These are phyloP conservation scores for Suillus subluteus DNA, from an alignment of 768 basidiomycete species.

Conservation along the genomic window DNA sequence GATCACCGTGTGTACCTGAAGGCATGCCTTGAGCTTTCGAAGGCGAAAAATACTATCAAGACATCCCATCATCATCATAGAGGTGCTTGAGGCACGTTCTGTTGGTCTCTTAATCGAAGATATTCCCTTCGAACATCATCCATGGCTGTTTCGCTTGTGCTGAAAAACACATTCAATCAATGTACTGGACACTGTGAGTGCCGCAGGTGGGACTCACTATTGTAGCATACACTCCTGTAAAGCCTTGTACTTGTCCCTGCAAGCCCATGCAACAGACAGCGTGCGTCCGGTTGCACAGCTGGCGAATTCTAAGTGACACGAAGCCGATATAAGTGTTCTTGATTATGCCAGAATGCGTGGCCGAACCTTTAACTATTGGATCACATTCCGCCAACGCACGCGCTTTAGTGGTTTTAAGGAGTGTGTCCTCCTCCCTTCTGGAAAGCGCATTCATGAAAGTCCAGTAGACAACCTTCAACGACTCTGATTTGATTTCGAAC, in stretches of 20 bases:
- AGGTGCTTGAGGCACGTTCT: constrained; percentile 15
- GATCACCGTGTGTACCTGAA: not conserved
- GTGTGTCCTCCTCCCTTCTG: constrained; percentile 84
- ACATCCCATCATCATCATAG: not conserved
- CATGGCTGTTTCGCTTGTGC: constrained; percentile 78
- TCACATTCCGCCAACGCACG: constrained; percentile 82
- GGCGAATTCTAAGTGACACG: constrained; percentile 67
- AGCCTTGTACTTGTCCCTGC: constrained; percentile 64
- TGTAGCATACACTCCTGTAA: constrained; percentile 81
- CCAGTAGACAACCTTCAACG: not conserved
- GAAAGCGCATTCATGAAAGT: constrained; percentile 78
- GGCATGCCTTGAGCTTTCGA: not conserved
- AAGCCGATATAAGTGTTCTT: not conserved
- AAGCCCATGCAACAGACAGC: constrained; percentile 85
- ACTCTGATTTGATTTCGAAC: not conserved
- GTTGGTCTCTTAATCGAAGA: constrained; percentile 60
- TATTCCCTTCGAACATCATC: constrained; percentile 73
- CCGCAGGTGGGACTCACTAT: constrained; percentile 55
- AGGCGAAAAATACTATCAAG: not conserved
- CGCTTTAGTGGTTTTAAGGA: constrained; percentile 81
- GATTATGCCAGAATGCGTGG: not conserved
- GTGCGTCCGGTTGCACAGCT: constrained; percentile 82
- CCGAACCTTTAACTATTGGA: constrained; percentile 64
- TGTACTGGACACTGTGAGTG: not conserved
- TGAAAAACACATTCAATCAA: constrained; percentile 28